Evolutionary conservation across 2,329 filamentous ascomycete genomes (phyloP).

Genomic region (Xenoacremonium recifei): DNA sequence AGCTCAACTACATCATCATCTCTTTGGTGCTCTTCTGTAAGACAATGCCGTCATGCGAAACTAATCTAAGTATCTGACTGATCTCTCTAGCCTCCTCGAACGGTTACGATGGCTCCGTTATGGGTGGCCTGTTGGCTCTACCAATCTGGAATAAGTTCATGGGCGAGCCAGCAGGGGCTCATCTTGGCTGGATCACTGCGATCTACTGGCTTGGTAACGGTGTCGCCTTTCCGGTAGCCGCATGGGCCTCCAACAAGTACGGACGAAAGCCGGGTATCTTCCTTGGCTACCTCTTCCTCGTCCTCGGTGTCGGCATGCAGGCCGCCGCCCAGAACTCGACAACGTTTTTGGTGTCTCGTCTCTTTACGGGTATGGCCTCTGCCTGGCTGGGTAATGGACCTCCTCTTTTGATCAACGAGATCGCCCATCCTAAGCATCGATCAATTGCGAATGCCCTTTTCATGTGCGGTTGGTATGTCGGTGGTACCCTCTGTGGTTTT

Average conservation of each 20-base stretch:
- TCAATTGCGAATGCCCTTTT: constrained; percentile 8
- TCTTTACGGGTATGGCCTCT: constrained; percentile 7
- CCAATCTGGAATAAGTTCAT: constrained; percentile 14
- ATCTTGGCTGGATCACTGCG: constrained; percentile 9
- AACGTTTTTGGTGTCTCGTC: constrained; percentile 7
- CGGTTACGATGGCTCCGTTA: constrained; percentile 5
- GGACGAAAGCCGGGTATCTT: constrained; percentile 11
- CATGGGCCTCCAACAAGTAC: constrained; percentile 12
- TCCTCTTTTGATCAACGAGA: constrained; percentile 12
- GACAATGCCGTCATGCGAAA: no score
- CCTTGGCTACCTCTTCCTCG: constrained; percentile 9
- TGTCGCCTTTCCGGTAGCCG: constrained; percentile 9
- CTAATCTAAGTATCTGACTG: no score
- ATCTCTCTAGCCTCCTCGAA: constrained; percentile 9
- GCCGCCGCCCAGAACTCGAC: constrained; percentile 6
- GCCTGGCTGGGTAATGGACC: constrained; percentile 6
- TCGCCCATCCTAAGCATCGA: constrained; percentile 12
- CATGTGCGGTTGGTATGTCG: constrained; percentile 6
- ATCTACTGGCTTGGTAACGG: not conserved
- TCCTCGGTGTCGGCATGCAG: constrained; percentile 7
- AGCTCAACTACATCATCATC: constrained; percentile 16
- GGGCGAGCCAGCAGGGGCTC: constrained; percentile 10
- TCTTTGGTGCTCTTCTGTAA: constrained; percentile 15
- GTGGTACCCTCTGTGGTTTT: not conserved
- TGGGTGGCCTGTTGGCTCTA: constrained; percentile 8